Percentiles rank a stretch among this genome's conserved stretches.
Evolutionary conservation across 208 protist genomes (phyloP).

Genomic region (Phytomonas sp.): DNA sequence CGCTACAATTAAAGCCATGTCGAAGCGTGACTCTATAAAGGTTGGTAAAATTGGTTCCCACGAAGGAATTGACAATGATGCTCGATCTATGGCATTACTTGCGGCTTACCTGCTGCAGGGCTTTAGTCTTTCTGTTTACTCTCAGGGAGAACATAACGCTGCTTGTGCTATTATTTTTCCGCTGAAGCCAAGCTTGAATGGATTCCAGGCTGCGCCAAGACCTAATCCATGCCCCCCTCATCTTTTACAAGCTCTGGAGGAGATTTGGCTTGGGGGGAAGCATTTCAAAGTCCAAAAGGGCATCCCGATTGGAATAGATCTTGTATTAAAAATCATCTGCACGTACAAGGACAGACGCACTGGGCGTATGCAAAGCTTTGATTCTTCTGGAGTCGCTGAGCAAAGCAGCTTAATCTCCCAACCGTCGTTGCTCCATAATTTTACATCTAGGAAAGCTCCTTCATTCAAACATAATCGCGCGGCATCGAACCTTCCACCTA

Average conservation of each 20-base stretch:
- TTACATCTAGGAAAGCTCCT: background rate
- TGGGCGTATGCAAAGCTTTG: background rate
- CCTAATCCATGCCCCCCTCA: slow-evolving; percentile 59
- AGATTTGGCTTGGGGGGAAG: slow-evolving; percentile 54
- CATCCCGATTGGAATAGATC: background rate
- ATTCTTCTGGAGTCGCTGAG: background rate
- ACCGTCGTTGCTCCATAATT: background rate
- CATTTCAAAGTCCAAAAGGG: slow-evolving; percentile 17
- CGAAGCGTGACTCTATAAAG: slow-evolving; percentile 17
- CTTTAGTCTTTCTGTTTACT: slow-evolving; percentile 60
- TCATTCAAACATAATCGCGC: background rate
- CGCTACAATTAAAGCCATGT: slow-evolving; percentile 34
- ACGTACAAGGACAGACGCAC: background rate
- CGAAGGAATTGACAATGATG: background rate
- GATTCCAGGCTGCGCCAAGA: slow-evolving; percentile 5
- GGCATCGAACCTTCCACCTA: background rate
- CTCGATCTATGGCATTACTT: slow-evolving; percentile 46
- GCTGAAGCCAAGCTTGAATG: slow-evolving; percentile 15
- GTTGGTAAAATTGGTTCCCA: slow-evolving; percentile 26
- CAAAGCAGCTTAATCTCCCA: background rate
- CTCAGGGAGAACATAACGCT: background rate
- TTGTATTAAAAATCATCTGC: slow-evolving; percentile 1
- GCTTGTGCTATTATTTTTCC: slow-evolving; percentile 53
- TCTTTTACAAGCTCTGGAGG: slow-evolving; percentile 66
- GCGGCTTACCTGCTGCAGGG: slow-evolving; percentile 72